A percentile compares a stretch with the other conserved stretches of the same genome.
phyloP scores from a whole-genome alignment of 2,329 filamentous ascomycete species.

The Thelonectria olida region DNA sequence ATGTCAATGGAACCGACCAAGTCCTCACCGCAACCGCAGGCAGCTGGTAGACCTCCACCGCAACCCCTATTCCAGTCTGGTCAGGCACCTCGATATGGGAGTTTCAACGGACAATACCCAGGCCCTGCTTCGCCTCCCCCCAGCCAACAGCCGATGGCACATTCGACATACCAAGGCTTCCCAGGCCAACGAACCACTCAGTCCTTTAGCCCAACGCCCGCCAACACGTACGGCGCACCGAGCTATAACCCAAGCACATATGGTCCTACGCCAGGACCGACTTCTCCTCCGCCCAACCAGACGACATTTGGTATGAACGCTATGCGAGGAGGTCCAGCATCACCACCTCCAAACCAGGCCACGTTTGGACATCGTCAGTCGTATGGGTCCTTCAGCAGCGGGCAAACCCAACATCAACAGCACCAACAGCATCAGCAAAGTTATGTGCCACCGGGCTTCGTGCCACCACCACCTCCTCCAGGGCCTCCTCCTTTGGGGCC shows the following conservation, averaged over 20 bases:
- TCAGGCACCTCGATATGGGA: slow-evolving; percentile 60
- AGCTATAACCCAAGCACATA: slow-evolving; percentile 68
- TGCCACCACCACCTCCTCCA: slow-evolving; percentile 71
- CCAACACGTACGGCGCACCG: slow-evolving; percentile 58
- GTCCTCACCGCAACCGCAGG: slow-evolving; percentile 41
- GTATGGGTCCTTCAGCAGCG: slow-evolving; percentile 46
- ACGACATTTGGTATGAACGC: slow-evolving; percentile 55
- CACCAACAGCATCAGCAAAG: slow-evolving; percentile 25
- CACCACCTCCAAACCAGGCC: slow-evolving; percentile 67
- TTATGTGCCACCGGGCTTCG: slow-evolving; percentile 65
- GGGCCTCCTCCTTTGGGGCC: slow-evolving; percentile 69
- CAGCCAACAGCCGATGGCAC: slow-evolving; percentile 52
- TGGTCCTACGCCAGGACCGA: slow-evolving; percentile 65
- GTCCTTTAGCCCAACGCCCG: slow-evolving; percentile 47
- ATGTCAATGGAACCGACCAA: slow-evolving; percentile 82
- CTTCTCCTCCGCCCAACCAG: slow-evolving; percentile 72
- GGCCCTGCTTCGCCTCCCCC: slow-evolving; percentile 58
- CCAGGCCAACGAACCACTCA: slow-evolving; percentile 38
- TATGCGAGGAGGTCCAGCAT: slow-evolving; percentile 55
- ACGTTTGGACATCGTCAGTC: slow-evolving; percentile 54
- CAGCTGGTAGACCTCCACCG: slow-evolving; percentile 41
- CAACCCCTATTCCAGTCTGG: slow-evolving; percentile 61
- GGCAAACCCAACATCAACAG: slow-evolving; percentile 44
- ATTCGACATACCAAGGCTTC: slow-evolving; percentile 56
- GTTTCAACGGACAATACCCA: slow-evolving; percentile 67